Conservation (phyloP, 2,329 filamentous ascomycete genomes). For the Aspergillus felis region DNA sequence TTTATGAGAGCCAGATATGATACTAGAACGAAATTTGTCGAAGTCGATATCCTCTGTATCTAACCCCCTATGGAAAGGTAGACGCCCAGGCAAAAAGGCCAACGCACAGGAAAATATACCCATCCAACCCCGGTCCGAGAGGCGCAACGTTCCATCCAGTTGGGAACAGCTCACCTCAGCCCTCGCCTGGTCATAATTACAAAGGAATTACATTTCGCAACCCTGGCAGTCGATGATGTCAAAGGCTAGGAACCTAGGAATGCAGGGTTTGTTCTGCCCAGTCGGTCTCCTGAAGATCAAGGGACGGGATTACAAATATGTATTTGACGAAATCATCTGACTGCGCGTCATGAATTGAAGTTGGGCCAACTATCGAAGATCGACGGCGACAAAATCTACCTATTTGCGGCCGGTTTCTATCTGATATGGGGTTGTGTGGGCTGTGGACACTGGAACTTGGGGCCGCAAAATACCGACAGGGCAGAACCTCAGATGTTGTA, state of each 20-base stretch:
- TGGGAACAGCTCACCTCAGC: conserved; percentile 12
- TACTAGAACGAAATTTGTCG: neutral
- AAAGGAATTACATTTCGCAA: neutral
- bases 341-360: neutral
- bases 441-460: neutral
- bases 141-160: conserved; percentile 27
- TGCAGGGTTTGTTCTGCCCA: neutral
- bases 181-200: conserved; percentile 5
- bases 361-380: neutral
- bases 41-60: neutral
- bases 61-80: neutral
- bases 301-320: neutral
- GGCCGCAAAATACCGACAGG: neutral
- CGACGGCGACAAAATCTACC: neutral
- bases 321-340: neutral
- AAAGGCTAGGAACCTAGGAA: neutral
- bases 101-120: neutral
- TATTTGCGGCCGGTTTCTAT: neutral
- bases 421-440: neutral
- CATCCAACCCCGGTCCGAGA: conserved; percentile 13
- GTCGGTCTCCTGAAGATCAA: conserved; percentile 25
- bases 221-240: neutral
- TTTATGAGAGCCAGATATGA: neutral
- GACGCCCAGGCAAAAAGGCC: neutral
- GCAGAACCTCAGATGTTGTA: neutral